phyloP scores from a whole-genome alignment of 169 alveolate species.

The Eimeria tenella region DNA sequence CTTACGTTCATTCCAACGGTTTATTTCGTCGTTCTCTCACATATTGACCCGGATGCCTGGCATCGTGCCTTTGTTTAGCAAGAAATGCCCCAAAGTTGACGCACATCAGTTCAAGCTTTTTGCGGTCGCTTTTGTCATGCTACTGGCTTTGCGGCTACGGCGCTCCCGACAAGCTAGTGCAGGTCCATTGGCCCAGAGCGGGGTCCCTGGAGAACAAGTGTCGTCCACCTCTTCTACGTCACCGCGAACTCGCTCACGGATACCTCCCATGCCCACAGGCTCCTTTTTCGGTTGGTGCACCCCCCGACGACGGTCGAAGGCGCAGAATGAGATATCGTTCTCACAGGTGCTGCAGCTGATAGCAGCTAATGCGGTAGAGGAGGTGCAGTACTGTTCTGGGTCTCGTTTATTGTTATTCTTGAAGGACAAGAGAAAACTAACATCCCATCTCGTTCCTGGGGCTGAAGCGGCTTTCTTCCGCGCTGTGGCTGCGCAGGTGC shows the following conservation, averaged over 20 bases:
- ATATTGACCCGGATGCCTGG: no score
- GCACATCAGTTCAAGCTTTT: no score
- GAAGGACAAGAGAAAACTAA: slow-evolving; percentile 3
- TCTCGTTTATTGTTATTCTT: slow-evolving; percentile 13
- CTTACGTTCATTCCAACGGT: no score
- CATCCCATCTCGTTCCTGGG: slow-evolving; percentile 42
- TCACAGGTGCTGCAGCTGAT: slow-evolving; percentile 48
- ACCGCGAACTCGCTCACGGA: neutral
- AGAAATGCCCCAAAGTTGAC: no score
- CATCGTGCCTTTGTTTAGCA: no score
- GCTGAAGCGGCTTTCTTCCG: slow-evolving; percentile 44
- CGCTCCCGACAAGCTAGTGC: neutral
- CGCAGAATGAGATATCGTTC: neutral
- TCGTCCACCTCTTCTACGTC: no score
- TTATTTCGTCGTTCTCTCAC: no score
- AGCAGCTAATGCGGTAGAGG: slow-evolving; percentile 6
- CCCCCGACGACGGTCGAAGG: neutral
- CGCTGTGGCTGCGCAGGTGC: slow-evolving; percentile 49
- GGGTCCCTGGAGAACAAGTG: neutral
- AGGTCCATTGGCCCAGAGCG: neutral
- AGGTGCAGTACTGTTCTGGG: slow-evolving; percentile 45
- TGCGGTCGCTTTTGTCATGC: neutral
- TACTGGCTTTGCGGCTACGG: slow-evolving; percentile 23
- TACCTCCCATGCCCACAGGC: neutral
- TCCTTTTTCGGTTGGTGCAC: neutral